Conservation (phyloP, 2,329 filamentous ascomycete species). For the Clathrospora elynae region DNA sequence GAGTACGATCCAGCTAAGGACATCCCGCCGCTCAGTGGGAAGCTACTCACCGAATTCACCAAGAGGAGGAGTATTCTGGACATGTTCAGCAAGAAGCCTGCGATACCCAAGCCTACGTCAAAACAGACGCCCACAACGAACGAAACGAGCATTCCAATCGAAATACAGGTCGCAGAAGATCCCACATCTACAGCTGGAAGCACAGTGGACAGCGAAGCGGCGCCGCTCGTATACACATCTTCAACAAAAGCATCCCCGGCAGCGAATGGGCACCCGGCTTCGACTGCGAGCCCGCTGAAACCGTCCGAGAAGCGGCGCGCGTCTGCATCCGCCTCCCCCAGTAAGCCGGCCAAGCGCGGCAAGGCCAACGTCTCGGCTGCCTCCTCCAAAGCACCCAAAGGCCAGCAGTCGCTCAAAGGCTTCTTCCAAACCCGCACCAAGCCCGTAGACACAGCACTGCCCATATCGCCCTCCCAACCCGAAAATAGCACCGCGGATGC, state of each 20-base stretch:
- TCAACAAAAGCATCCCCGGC: conserved; percentile 9
- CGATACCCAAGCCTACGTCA: conserved; percentile 12
- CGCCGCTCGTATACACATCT: conserved; percentile 4
- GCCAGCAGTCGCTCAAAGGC: conserved; percentile 70
- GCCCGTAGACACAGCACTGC: conserved; percentile 9
- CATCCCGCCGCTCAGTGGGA: conserved; percentile 75
- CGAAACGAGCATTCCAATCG: conserved; percentile 4
- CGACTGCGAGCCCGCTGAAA: conserved; percentile 23
- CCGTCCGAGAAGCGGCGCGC: conserved; percentile 40
- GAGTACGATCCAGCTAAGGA: conserved; percentile 69
- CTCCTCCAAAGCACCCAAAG: conserved; percentile 47
- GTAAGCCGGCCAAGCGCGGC: conserved; percentile 53
- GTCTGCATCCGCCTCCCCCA: conserved; percentile 24
- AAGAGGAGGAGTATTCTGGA: conserved; percentile 84
- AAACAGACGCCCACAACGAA: conserved; percentile 1
- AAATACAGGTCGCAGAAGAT: conserved; percentile 1
- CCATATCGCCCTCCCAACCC: conserved; percentile 5
- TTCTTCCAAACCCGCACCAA: conserved; percentile 66
- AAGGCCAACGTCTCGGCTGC: conserved; percentile 49
- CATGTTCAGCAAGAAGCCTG: conserved; percentile 71
- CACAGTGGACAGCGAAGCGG: conserved; percentile 17
- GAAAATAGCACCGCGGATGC: conserved; percentile 4
- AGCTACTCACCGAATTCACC: conserved; percentile 85
- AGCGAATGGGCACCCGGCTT: conserved; percentile 6
- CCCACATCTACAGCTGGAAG: conserved; percentile 2